phyloP scores from a whole-genome alignment of 495 filamentous ascomycete species.

The Penicillium manginii region DNA sequence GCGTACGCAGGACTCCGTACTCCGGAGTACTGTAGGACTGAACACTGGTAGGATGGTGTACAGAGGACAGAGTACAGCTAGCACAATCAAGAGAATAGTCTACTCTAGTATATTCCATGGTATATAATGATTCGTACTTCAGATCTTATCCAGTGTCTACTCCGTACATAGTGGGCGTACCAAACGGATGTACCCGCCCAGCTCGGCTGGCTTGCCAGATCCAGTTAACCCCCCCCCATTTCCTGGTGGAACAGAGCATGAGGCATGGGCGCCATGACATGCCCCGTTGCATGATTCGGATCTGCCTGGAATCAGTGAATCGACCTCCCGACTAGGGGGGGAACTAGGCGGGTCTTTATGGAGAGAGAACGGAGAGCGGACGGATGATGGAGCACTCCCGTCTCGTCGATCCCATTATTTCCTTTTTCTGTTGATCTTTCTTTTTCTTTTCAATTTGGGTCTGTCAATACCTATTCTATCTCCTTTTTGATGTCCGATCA shows the following conservation, averaged over 20 bases:
- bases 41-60: background rate
- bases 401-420: background rate
- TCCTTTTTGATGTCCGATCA: no score
- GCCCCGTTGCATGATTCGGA: background rate
- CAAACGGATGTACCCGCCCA: conserved; percentile 24
- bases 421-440: no score
- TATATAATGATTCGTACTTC: no score
- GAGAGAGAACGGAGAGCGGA: background rate
- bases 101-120: background rate
- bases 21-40: no score
- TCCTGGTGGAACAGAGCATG: background rate
- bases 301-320: background rate
- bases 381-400: background rate
- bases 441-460: background rate
- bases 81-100: background rate
- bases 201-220: conserved; percentile 22
- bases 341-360: background rate
- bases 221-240: conserved; percentile 5
- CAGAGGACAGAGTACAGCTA: background rate
- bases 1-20: background rate
- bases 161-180: no score
- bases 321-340: background rate
- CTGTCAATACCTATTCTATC: no score
- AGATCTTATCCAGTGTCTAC: background rate
- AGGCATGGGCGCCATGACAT: background rate